Percentiles rank a stretch among this genome's conserved stretches.
Evolutionary conservation across 805 yeast genomes (phyloP).

Genomic region (Ogataea sp.): DNA sequence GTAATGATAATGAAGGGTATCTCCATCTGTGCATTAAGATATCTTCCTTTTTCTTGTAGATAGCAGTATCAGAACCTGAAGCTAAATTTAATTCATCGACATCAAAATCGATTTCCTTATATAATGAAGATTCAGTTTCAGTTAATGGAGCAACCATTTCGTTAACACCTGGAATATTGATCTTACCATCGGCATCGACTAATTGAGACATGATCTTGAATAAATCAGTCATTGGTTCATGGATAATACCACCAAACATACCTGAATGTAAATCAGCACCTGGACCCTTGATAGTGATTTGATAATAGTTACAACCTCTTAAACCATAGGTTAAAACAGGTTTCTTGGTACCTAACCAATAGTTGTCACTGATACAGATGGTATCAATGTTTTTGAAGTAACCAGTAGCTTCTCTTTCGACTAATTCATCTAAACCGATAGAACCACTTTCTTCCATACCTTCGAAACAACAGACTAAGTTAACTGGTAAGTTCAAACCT

Average conservation of each 20-base stretch:
- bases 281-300: conserved; percentile 77
- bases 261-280: conserved; percentile 97
- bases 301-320: conserved; percentile 94
- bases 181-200: conserved; percentile 77
- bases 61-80: conserved; percentile 78
- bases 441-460: conserved; percentile 99
- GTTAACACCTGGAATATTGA: conserved; percentile 76
- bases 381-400: conserved; percentile 90
- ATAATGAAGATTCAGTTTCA: conserved; percentile 65
- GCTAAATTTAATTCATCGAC: conserved; percentile 82
- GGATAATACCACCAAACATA: conserved; percentile 92
- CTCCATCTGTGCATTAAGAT: conserved; percentile 99
- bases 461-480: conserved; percentile 87
- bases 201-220: conserved; percentile 67
- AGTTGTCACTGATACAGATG: conserved; percentile 93
- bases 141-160: conserved; percentile 96
- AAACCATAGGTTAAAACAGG: conserved; percentile 97
- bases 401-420: conserved; percentile 64
- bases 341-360: conserved; percentile 96
- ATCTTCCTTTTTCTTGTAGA: conserved; percentile 69
- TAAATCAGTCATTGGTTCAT: conserved; percentile 96
- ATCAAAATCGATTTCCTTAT: conserved; percentile 80
- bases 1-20: conserved; percentile 90
- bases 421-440: conserved; percentile 77
- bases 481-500: conserved; percentile 87